Evolutionary conservation across 805 yeast species (phyloP).

Genomic region (Yueomyces sinensis): DNA sequence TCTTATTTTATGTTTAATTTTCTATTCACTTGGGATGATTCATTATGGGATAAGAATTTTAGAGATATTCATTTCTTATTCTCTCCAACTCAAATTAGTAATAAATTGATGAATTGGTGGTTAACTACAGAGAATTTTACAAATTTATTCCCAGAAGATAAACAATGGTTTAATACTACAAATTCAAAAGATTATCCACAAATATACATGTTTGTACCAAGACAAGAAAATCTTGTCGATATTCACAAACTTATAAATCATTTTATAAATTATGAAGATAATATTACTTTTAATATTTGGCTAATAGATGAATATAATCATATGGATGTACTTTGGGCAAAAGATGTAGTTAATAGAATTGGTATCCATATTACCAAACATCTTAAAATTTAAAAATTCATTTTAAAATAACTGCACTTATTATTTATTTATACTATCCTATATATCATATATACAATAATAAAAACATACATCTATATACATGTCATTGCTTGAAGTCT

Average conservation of each 20-base stretch:
- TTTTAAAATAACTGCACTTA: no score
- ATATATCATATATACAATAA: no score
- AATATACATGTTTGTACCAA: slow-evolving; percentile 57
- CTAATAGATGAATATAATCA: slow-evolving; percentile 59
- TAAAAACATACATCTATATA: no score
- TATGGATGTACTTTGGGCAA: slow-evolving; percentile 88
- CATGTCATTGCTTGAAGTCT: no score
- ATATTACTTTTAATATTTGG: slow-evolving; percentile 18
- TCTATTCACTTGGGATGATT: slow-evolving; percentile 77
- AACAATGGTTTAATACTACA: slow-evolving; percentile 38
- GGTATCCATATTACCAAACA: slow-evolving; percentile 34
- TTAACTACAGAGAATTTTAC: slow-evolving; percentile 30
- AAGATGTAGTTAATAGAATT: slow-evolving; percentile 51
- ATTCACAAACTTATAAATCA: slow-evolving; percentile 56
- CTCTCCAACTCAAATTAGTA: slow-evolving; percentile 76
- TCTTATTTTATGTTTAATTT: slow-evolving; percentile 78
- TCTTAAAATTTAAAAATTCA: background rate
- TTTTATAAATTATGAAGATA: slow-evolving; percentile 42
- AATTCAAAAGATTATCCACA: slow-evolving; percentile 33
- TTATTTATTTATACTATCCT: no score
- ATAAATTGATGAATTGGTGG: slow-evolving; percentile 90
- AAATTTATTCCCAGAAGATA: slow-evolving; percentile 35
- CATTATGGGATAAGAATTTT: slow-evolving; percentile 55
- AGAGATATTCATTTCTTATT: slow-evolving; percentile 69
- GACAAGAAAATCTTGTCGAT: slow-evolving; percentile 63